Conservation (phyloP, 2,329 filamentous ascomycete species). For the Colletotrichum destructivum region DNA sequence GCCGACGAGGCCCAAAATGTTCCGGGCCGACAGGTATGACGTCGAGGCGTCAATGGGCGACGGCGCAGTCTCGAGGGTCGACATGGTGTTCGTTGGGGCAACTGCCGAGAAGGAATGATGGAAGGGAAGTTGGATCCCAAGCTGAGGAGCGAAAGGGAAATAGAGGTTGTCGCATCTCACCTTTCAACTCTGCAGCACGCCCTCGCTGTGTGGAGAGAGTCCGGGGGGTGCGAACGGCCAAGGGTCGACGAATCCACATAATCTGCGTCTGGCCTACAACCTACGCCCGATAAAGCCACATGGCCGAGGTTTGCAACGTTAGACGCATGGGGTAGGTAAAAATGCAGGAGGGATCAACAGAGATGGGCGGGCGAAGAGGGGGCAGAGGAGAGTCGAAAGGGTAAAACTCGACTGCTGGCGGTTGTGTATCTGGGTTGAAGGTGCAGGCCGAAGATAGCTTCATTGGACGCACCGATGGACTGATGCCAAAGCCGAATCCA, state of each 20-base stretch:
- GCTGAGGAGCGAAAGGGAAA: slow-evolving; percentile 9
- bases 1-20: slow-evolving; percentile 41
- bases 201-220: slow-evolving; percentile 22
- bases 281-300: slow-evolving; percentile 39
- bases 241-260: slow-evolving; percentile 21
- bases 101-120: neutral
- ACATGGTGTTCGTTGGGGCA: slow-evolving; percentile 15
- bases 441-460: neutral
- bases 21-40: slow-evolving; percentile 25
- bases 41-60: slow-evolving; percentile 24
- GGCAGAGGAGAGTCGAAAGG: neutral
- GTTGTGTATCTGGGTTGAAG: neutral
- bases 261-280: slow-evolving; percentile 28
- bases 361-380: neutral
- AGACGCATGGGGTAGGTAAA: slow-evolving; percentile 11
- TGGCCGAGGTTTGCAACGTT: slow-evolving; percentile 28
- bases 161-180: slow-evolving; percentile 24
- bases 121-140: neutral
- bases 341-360: slow-evolving; percentile 25
- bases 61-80: slow-evolving; percentile 21
- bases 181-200: slow-evolving; percentile 10
- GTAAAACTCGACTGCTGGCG: too few relatives aligned
- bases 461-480: neutral
- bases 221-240: slow-evolving; percentile 22
- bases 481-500: neutral